These are phyloP conservation scores for Corylus americana DNA, from an alignment of 306 rosid genomes.

Conservation along the genomic window DNA sequence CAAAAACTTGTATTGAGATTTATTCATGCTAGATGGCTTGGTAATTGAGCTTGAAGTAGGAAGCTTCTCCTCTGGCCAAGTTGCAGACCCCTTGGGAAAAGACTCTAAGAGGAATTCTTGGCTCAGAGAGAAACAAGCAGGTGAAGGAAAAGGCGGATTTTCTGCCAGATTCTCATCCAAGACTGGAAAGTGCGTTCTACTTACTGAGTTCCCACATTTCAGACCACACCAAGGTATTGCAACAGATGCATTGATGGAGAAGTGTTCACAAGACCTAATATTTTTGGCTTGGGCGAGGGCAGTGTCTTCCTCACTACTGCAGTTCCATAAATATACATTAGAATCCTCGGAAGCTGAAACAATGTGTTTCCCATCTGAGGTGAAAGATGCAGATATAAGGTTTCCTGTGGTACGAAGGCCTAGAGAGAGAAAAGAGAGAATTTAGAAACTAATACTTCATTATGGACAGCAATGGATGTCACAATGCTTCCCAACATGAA, in stretches of 20 bases:
- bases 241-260: constrained; percentile 52
- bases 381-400: constrained; percentile 65
- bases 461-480: constrained; percentile 12
- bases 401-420: constrained; percentile 60
- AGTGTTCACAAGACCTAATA: constrained; percentile 49
- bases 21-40: constrained; percentile 49
- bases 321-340: constrained; percentile 80
- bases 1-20: constrained; percentile 74
- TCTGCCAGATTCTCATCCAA: constrained; percentile 40
- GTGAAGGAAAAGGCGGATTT: constrained; percentile 38
- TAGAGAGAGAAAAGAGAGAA: constrained; percentile 34
- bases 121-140: constrained; percentile 61
- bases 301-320: constrained; percentile 37
- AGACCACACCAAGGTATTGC: constrained; percentile 63
- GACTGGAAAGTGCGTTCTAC: constrained; percentile 37
- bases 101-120: constrained; percentile 71
- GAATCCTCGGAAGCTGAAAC: constrained; percentile 88
- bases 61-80: constrained; percentile 99
- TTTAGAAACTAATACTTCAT: constrained; percentile 28
- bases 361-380: constrained; percentile 92
- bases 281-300: constrained; percentile 35
- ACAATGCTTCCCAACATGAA: constrained; percentile 16
- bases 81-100: constrained; percentile 85
- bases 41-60: constrained; percentile 55
- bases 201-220: constrained; percentile 40